Conservation (phyloP, 2,329 filamentous ascomycete genomes). For the Aspergillus cejpii region DNA sequence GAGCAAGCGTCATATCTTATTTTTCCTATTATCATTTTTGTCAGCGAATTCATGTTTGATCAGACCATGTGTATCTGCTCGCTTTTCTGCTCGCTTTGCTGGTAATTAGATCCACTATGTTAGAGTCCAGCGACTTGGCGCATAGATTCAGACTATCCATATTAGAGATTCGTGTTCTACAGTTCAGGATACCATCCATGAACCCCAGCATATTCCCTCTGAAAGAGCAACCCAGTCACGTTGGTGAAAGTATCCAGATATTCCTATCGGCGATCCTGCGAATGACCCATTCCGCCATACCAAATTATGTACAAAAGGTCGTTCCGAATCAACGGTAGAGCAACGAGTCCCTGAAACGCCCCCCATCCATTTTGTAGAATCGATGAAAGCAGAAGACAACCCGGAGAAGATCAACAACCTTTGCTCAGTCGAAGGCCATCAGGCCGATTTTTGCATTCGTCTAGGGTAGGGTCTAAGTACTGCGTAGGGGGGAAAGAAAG, state of each 20-base stretch:
- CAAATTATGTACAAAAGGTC: neutral
- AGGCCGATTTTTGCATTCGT: neutral
- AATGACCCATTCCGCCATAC: neutral
- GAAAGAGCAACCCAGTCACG: neutral
- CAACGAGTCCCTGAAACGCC: neutral
- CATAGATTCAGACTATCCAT: neutral
- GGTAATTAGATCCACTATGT: neutral
- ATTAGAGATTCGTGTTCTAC: neutral
- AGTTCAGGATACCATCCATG: neutral
- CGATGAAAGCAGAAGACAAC: neutral
- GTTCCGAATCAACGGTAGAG: no score
- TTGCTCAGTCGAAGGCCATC: neutral
- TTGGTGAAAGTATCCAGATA: neutral
- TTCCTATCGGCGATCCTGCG: neutral
- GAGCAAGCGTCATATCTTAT: neutral
- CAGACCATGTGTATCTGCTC: neutral
- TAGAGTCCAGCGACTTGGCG: neutral
- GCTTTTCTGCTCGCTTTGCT: neutral
- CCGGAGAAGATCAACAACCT: no score
- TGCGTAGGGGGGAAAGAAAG: neutral
- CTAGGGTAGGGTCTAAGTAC: neutral
- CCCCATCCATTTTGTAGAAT: neutral
- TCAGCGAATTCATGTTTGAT: neutral
- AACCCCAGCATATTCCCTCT: neutral
- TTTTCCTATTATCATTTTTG: neutral